phyloP scores from a whole-genome alignment of 805 yeast species.

The Tetrapisispora taiwanensis region DNA sequence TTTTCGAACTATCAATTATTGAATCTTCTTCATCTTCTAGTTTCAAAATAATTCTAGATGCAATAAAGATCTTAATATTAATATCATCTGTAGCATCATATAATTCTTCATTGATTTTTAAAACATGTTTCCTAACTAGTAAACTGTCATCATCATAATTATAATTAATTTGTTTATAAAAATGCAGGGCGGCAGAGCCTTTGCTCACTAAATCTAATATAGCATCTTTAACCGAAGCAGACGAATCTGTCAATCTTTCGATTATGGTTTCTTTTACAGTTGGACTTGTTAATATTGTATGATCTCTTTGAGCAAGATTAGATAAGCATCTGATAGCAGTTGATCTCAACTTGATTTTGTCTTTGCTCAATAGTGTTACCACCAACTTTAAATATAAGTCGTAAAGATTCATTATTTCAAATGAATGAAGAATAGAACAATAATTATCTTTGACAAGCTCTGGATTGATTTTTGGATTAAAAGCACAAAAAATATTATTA shows the following conservation, averaged over 20 bases:
- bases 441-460: conserved; percentile 5
- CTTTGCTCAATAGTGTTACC: conserved; percentile 38
- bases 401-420: conserved; percentile 31
- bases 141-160: conserved; percentile 48
- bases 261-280: conserved; percentile 44
- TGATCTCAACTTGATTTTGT: conserved; percentile 44
- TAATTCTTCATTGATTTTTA: conserved; percentile 41
- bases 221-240: conserved; percentile 69
- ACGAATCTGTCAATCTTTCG: conserved; percentile 43
- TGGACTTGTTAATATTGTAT: conserved; percentile 39
- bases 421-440: conserved; percentile 16
- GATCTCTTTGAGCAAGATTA: conserved; percentile 42
- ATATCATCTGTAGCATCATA: conserved; percentile 30
- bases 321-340: conserved; percentile 60
- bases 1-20: conserved; percentile 35
- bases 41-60: conserved; percentile 43
- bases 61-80: conserved; percentile 32
- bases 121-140: conserved; percentile 53
- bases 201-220: conserved; percentile 53
- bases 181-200: conserved; percentile 30
- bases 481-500: not conserved
- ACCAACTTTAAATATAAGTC: conserved; percentile 45
- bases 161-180: conserved; percentile 38
- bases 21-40: conserved; percentile 63
- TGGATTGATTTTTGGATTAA: not conserved